Evolutionary conservation across 192 early-diverging fungal genomes (phyloP).

Genomic region (Entomortierella parvispora): DNA sequence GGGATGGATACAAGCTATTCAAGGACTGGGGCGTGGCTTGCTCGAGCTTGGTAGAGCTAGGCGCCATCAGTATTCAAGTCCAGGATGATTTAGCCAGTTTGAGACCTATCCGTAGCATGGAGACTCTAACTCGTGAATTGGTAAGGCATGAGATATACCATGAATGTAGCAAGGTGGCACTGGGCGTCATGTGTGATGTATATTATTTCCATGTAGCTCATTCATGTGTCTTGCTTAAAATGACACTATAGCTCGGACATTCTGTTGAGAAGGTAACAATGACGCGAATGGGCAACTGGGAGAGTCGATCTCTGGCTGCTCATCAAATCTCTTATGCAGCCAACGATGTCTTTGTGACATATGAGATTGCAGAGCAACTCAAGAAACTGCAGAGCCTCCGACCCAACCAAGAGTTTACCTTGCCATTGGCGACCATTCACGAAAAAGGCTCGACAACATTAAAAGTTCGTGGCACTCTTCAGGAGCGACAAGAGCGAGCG

Average conservation of each 20-base stretch:
- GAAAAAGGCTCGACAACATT: not conserved
- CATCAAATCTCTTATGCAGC: conserved; percentile 36
- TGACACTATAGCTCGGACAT: conserved; percentile 22
- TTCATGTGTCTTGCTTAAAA: not conserved
- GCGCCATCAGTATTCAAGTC: conserved; percentile 26
- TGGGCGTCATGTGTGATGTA: too few species aligned
- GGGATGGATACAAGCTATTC: conserved; percentile 43
- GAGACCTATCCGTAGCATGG: conserved; percentile 38
- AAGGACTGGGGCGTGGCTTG: conserved; percentile 44
- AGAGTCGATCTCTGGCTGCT: conserved; percentile 4
- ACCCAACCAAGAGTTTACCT: conserved; percentile 9
- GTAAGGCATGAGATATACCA: conserved; percentile 2
- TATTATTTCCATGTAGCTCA: too few species aligned
- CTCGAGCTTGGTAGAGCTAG: conserved; percentile 31
- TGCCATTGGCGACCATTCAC: conserved; percentile 15
- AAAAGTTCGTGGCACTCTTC: conserved; percentile 22
- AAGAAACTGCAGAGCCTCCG: conserved; percentile 19
- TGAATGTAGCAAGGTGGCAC: not conserved
- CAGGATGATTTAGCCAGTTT: conserved; percentile 4
- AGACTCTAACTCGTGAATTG: conserved; percentile 13
- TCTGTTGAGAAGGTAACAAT: conserved; percentile 14
- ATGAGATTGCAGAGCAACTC: conserved; percentile 32
- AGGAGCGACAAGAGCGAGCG: conserved; percentile 16
- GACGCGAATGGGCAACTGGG: conserved; percentile 40
- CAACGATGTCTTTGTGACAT: conserved; percentile 51